Conservation (phyloP, 1,139 yeast species). For the Lodderomyces parapsilosis region DNA sequence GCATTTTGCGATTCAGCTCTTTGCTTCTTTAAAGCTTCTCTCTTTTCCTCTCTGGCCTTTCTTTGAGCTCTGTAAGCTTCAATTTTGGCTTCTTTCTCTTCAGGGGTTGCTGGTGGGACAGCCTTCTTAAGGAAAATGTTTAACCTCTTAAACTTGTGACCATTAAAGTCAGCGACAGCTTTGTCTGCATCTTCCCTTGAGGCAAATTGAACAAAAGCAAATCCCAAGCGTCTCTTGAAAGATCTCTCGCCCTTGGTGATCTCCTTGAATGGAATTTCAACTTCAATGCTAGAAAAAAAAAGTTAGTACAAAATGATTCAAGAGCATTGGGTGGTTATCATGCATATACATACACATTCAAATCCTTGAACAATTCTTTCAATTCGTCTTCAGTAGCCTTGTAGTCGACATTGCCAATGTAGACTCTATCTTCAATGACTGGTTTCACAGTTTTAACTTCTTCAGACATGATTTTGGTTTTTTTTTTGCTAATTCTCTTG, state of each 20-base stretch:
- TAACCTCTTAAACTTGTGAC: slow-evolving; percentile 47
- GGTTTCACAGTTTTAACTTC: slow-evolving; percentile 21
- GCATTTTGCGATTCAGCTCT: slow-evolving; percentile 1
- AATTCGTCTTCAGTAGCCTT: slow-evolving; percentile 54
- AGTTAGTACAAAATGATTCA: slow-evolving; percentile 9
- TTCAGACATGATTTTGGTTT: slow-evolving; percentile 9
- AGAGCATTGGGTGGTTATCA: not conserved
- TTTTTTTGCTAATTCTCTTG: not conserved
- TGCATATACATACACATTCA: slow-evolving; percentile 31
- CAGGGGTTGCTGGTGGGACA: slow-evolving; percentile 51
- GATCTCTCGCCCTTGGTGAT: slow-evolving; percentile 31
- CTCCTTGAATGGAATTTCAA: slow-evolving; percentile 43
- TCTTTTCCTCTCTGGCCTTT: slow-evolving; percentile 20
- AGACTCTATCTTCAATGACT: slow-evolving; percentile 44
- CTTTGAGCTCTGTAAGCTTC: slow-evolving; percentile 39
- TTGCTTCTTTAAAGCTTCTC: slow-evolving; percentile 18
- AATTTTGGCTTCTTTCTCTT: slow-evolving; percentile 39
- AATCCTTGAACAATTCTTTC: slow-evolving; percentile 38
- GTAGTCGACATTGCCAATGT: slow-evolving; percentile 54
- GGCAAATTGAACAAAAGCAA: slow-evolving; percentile 54
- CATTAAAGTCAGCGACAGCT: slow-evolving; percentile 46
- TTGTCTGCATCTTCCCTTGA: slow-evolving; percentile 47
- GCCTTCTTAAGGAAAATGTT: slow-evolving; percentile 51
- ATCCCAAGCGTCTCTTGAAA: slow-evolving; percentile 45
- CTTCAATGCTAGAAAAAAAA: slow-evolving; percentile 23